Evolutionary conservation across 768 basidiomycete species (phyloP).

Genomic region (Brasilioporus rufonigricans): DNA sequence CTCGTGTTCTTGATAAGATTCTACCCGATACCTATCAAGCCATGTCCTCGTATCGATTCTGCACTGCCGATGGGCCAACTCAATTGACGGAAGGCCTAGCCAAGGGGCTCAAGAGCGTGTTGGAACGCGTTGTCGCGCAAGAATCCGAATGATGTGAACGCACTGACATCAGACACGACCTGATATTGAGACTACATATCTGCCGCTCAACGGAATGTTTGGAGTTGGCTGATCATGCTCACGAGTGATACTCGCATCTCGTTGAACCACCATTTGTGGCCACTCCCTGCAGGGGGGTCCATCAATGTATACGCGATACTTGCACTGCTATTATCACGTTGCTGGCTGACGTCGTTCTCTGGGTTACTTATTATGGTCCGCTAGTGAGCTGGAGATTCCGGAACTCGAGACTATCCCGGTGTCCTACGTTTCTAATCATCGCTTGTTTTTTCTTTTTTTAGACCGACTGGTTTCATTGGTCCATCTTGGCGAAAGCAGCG

Average conservation of each 20-base stretch:
- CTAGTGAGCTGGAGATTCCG: too few relatives aligned
- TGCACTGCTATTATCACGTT: too few relatives aligned
- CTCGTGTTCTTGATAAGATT: slow-evolving; percentile 42
- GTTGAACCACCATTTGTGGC: neutral
- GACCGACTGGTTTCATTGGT: too few relatives aligned
- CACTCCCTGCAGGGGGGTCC: neutral
- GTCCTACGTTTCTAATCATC: too few relatives aligned
- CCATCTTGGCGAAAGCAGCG: too few relatives aligned
- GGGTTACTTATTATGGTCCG: too few relatives aligned
- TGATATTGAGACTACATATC: too few relatives aligned
- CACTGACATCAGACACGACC: too few relatives aligned
- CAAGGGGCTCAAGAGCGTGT: slow-evolving; percentile 39
- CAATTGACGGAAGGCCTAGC: slow-evolving; percentile 69
- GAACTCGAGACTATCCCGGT: too few relatives aligned
- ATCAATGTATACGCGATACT: neutral
- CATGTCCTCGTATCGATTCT: slow-evolving; percentile 82
- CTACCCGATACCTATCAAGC: slow-evolving; percentile 70
- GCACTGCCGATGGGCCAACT: slow-evolving; percentile 69
- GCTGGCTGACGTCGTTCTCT: too few relatives aligned
- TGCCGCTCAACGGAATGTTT: neutral
- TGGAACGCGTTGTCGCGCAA: slow-evolving; percentile 33
- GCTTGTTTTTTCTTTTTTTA: too few relatives aligned
- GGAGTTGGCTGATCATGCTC: neutral
- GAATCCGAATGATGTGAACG: slow-evolving; percentile 27
- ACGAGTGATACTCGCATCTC: neutral